These are phyloP conservation scores for Stemphylium vesicarium DNA, from an alignment of 2,329 filamentous ascomycete species.

Conservation along the genomic window DNA sequence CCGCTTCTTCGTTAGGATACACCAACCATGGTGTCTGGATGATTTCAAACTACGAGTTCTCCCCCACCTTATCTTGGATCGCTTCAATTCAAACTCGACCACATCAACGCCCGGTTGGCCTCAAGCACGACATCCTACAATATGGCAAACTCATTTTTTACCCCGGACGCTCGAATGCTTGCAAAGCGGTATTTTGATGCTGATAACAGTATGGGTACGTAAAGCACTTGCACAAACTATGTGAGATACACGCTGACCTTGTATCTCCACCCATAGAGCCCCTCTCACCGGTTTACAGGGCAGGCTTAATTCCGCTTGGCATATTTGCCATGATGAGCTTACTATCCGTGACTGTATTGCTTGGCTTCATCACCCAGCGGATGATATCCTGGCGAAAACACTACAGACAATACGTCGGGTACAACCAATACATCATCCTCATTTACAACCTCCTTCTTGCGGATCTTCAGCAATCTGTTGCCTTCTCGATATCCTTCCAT, in stretches of 20 bases:
- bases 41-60: slow-evolving; percentile 9
- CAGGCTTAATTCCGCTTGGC: slow-evolving; percentile 56
- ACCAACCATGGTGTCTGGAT: slow-evolving; percentile 27
- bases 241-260: not conserved
- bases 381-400: slow-evolving; percentile 58
- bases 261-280: slow-evolving; percentile 15
- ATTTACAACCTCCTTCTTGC: slow-evolving; percentile 62
- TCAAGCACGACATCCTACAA: slow-evolving; percentile 16
- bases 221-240: not conserved
- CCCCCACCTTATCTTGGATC: slow-evolving; percentile 5
- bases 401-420: slow-evolving; percentile 58
- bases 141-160: slow-evolving; percentile 14
- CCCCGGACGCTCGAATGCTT: slow-evolving; percentile 16
- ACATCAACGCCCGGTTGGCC: not conserved
- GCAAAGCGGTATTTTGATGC: slow-evolving; percentile 29
- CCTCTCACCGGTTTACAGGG: slow-evolving; percentile 37
- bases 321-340: slow-evolving; percentile 57
- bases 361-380: slow-evolving; percentile 59
- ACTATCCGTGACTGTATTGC: slow-evolving; percentile 52
- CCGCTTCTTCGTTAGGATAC: slow-evolving; percentile 5
- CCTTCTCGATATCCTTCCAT: slow-evolving; percentile 57
- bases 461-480: slow-evolving; percentile 60
- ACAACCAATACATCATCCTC: slow-evolving; percentile 62
- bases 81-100: not conserved
- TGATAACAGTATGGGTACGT: slow-evolving; percentile 36